A percentile compares a stretch with the other conserved stretches of the same genome.
These are phyloP conservation scores for Clonostachys rhizophaga DNA, from an alignment of 2,329 filamentous ascomycete genomes.

Conservation along the genomic window DNA sequence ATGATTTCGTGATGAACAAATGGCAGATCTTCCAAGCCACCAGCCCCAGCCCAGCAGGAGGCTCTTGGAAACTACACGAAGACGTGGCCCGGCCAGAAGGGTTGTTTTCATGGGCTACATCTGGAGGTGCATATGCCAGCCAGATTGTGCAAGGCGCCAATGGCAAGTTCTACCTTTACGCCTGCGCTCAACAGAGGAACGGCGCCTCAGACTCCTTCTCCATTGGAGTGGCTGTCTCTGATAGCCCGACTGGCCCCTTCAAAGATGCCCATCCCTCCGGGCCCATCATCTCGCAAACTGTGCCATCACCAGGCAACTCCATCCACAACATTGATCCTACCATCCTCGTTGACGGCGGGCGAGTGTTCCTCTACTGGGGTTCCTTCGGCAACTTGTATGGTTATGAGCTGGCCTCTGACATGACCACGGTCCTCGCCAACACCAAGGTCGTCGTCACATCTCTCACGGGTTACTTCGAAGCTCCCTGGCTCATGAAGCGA, in stretches of 20 bases:
- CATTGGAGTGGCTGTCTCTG: constrained; percentile 29
- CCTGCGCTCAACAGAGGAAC: constrained; percentile 20
- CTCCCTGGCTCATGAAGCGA: constrained; percentile 29
- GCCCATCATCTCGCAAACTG: constrained; percentile 26
- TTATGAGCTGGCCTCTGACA: constrained; percentile 25
- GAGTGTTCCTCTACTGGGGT: constrained; percentile 29
- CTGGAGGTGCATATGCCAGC: constrained; percentile 25
- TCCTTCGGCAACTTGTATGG: constrained; percentile 26
- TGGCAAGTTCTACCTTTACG: constrained; percentile 28
- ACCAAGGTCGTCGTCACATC: constrained; percentile 11
- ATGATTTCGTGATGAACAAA: constrained; percentile 26
- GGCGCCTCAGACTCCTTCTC: constrained; percentile 23
- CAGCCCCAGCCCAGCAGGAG: constrained; percentile 18
- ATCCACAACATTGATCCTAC: constrained; percentile 35
- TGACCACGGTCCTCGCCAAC: constrained; percentile 21
- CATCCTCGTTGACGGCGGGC: constrained; percentile 24
- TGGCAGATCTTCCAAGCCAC: constrained; percentile 25
- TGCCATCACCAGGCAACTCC: constrained; percentile 19
- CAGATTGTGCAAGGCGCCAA: constrained; percentile 25
- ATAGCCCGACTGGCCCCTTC: constrained; percentile 24
- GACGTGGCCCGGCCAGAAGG: constrained; percentile 18
- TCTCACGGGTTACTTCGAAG: constrained; percentile 28
- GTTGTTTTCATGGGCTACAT: constrained; percentile 25
- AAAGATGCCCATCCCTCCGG: constrained; percentile 23
- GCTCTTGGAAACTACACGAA: constrained; percentile 23